Percentiles rank a stretch among this genome's conserved stretches.
These are phyloP conservation scores for rapeseed (Brassica napus) DNA, from an alignment of 345 rosid genomes.

Conservation along the genomic window Da-Ae NC_063447.1:47223501-47224000, in stretches of 20 bases:
- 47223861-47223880: slow-evolving; percentile 90
- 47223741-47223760: slow-evolving; percentile 95
- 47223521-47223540: neutral
- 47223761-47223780: slow-evolving; percentile 88
- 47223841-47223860: slow-evolving; percentile 83
- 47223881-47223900: slow-evolving; percentile 78
- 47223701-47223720: slow-evolving; percentile 1
- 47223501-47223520: slow-evolving; percentile 10
- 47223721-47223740: slow-evolving; percentile 61
- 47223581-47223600: slow-evolving; percentile 81
- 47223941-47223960: slow-evolving; percentile 92
- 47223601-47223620: slow-evolving; percentile 75
- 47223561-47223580: slow-evolving; percentile 70
- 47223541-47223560: neutral
- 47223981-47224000: slow-evolving; percentile 76
- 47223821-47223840: slow-evolving; percentile 80
- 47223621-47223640: slow-evolving; percentile 81
- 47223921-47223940: slow-evolving; percentile 90
- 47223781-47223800: slow-evolving; percentile 79
- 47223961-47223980: slow-evolving; percentile 76
- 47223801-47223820: slow-evolving; percentile 76
- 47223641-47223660: slow-evolving; percentile 65
- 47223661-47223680: neutral
- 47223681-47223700: neutral
- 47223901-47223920: slow-evolving; percentile 83